These are phyloP conservation scores for Dendrobium officinale DNA, from an alignment of 106 monocot genomes.

Conservation along the genomic window DNA sequence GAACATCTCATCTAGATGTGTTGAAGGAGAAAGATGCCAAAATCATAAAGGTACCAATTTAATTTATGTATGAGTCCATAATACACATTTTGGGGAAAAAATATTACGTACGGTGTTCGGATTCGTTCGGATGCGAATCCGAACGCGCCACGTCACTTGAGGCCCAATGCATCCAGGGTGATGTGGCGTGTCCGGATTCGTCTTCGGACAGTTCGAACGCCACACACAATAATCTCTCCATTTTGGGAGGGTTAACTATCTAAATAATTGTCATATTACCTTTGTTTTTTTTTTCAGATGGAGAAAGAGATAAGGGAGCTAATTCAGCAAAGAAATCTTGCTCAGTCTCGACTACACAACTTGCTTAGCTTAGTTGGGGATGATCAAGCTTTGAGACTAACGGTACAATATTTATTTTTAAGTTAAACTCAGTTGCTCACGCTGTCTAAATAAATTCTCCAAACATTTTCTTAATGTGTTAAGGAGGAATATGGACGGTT, in stretches of 20 bases:
- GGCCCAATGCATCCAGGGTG: too few species aligned
- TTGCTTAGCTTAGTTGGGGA: slow-evolving; percentile 50
- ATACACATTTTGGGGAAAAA: too few species aligned
- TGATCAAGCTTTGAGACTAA: slow-evolving; percentile 40
- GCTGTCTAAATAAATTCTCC: background rate
- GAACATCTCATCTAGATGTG: slow-evolving; percentile 21
- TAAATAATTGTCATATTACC: too few species aligned
- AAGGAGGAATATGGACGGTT: background rate
- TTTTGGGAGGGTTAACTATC: too few species aligned
- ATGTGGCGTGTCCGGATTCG: too few species aligned
- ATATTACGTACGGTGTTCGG: too few species aligned
- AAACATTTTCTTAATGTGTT: background rate
- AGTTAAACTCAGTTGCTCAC: background rate
- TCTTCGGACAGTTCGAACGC: too few species aligned
- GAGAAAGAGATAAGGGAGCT: slow-evolving; percentile 82
- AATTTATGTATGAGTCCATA: background rate
- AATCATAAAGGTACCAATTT: slow-evolving; percentile 58
- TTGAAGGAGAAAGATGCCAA: slow-evolving; percentile 70
- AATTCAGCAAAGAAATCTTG: slow-evolving; percentile 72
- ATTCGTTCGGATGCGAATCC: too few species aligned
- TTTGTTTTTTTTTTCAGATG: slow-evolving; percentile 38
- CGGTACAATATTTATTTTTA: slow-evolving; percentile 23
- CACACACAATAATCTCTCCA: too few species aligned
- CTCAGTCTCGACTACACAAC: slow-evolving; percentile 72
- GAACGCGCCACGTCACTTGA: too few species aligned